Percentiles rank a stretch among this genome's conserved stretches.
These are phyloP conservation scores for Paraurostyla sp. DNA, from an alignment of 73 alveolate species.

Conservation along the genomic window DNA sequence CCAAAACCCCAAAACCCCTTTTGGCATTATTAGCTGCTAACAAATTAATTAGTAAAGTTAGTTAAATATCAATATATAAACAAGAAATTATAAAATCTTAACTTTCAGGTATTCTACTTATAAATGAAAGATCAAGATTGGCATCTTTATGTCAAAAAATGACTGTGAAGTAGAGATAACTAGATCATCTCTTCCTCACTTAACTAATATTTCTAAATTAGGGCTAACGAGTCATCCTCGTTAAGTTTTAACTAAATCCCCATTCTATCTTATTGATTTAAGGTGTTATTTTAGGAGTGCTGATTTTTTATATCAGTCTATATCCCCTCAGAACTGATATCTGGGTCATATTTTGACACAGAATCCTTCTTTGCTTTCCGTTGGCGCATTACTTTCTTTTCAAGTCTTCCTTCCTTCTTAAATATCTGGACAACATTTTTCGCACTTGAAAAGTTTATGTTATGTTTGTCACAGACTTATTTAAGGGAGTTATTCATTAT, in stretches of 20 bases:
- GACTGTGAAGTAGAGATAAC: background rate
- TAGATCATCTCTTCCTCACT: background rate
- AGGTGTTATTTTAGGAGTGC: background rate
- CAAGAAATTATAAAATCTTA: too few relatives aligned
- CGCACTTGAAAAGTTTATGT: slow-evolving; percentile 71
- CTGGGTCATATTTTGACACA: slow-evolving; percentile 47
- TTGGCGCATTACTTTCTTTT: slow-evolving; percentile 39
- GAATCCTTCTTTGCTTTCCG: background rate
- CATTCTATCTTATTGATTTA: background rate
- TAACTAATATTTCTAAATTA: background rate
- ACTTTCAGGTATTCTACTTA: too few relatives aligned
- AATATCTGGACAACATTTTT: slow-evolving; percentile 63
- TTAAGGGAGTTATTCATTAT: slow-evolving; percentile 53
- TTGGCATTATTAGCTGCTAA: too few relatives aligned
- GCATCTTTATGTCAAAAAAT: background rate
- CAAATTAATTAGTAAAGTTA: too few relatives aligned
- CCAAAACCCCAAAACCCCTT: too few relatives aligned
- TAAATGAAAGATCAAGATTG: background rate
- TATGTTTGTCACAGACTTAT: slow-evolving; percentile 60
- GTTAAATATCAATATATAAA: too few relatives aligned
- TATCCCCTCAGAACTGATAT: background rate
- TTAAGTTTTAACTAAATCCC: background rate
- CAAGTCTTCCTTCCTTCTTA: slow-evolving; percentile 72
- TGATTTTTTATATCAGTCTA: background rate
- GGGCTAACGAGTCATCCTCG: background rate